Percentiles rank a stretch among this genome's conserved stretches.
phyloP scores from a whole-genome alignment of 208 protist species.

The Balamuthia mandrillaris region DNA sequence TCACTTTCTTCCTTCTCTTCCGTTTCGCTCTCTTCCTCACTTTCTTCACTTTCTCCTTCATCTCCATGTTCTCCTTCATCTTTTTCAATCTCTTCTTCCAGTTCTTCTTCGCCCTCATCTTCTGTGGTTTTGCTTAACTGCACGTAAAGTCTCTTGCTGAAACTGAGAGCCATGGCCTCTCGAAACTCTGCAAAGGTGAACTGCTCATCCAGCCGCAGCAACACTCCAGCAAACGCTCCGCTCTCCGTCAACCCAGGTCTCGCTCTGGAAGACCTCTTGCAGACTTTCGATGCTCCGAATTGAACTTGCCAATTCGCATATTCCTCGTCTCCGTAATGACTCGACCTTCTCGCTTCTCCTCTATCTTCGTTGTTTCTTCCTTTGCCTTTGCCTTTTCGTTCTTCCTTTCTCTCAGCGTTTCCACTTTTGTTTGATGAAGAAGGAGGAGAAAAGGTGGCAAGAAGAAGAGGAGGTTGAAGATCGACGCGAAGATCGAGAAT shows the following conservation, averaged over 20 bases:
- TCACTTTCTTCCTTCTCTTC: not conserved
- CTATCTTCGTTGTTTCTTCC: too few species aligned
- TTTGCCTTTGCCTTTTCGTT: too few species aligned
- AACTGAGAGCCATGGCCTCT: not conserved
- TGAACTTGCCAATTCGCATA: constrained; percentile 33
- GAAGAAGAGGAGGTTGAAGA: constrained; percentile 2
- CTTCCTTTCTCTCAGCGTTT: not conserved
- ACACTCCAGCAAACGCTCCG: constrained; percentile 10
- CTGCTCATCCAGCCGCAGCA: not conserved
- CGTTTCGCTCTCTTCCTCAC: not conserved
- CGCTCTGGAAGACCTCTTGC: constrained; percentile 17
- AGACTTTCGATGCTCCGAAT: constrained; percentile 12
- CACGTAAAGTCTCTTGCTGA: not conserved
- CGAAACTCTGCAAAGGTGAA: not conserved
- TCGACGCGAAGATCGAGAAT: constrained; percentile 18
- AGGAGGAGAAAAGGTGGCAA: too few species aligned
- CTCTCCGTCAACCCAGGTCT: not conserved
- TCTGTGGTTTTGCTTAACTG: not conserved
- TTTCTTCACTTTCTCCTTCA: not conserved
- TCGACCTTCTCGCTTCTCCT: too few species aligned
- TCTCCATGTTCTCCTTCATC: not conserved
- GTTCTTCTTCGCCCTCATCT: not conserved
- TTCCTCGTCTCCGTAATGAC: constrained; percentile 33
- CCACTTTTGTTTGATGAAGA: too few species aligned
- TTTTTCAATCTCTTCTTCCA: not conserved